These are phyloP conservation scores for Aureobasidium zeae DNA, from an alignment of 2,329 filamentous ascomycete genomes.

Conservation along the genomic window DNA sequence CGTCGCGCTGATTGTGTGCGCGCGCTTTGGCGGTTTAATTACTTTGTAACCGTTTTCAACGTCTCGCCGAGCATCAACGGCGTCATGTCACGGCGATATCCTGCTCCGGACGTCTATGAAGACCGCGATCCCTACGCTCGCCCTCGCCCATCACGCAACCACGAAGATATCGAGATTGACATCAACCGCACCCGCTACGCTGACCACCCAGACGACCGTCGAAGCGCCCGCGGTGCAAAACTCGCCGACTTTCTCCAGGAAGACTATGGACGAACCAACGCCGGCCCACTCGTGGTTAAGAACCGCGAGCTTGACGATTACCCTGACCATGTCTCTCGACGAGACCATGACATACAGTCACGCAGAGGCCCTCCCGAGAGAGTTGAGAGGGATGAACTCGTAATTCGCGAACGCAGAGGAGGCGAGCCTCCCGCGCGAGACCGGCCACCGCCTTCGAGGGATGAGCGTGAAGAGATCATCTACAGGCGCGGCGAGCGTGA, in stretches of 20 bases:
- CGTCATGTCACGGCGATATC: slow-evolving; percentile 16
- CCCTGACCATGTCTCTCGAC: slow-evolving; percentile 6
- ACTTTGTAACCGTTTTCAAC: slow-evolving; percentile 10
- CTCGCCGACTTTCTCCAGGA: slow-evolving; percentile 43
- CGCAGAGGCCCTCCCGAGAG: slow-evolving; percentile 21
- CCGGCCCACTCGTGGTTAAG: slow-evolving; percentile 39
- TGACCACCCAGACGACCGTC: slow-evolving; percentile 23
- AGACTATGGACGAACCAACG: slow-evolving; percentile 38
- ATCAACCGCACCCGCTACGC: slow-evolving; percentile 27
- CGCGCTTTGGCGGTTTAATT: neutral
- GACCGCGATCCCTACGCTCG: slow-evolving; percentile 34
- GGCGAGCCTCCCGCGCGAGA: slow-evolving; percentile 20
- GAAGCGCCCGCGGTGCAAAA: slow-evolving; percentile 33
- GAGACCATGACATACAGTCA: slow-evolving; percentile 11
- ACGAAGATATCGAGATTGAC: slow-evolving; percentile 44
- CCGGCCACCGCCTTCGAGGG: slow-evolving; percentile 19
- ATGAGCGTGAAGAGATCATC: slow-evolving; percentile 21
- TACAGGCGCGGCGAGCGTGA: slow-evolving; percentile 21
- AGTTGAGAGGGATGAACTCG: slow-evolving; percentile 36
- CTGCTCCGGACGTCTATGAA: slow-evolving; percentile 35
- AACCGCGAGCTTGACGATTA: slow-evolving; percentile 35
- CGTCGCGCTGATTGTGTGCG: slow-evolving; percentile 2
- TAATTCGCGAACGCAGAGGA: slow-evolving; percentile 29
- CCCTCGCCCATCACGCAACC: slow-evolving; percentile 34
- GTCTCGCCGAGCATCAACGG: slow-evolving; percentile 4